Evolutionary conservation across 2,329 filamentous ascomycete genomes (phyloP).

Genomic region (Lithohypha guttulata): DNA sequence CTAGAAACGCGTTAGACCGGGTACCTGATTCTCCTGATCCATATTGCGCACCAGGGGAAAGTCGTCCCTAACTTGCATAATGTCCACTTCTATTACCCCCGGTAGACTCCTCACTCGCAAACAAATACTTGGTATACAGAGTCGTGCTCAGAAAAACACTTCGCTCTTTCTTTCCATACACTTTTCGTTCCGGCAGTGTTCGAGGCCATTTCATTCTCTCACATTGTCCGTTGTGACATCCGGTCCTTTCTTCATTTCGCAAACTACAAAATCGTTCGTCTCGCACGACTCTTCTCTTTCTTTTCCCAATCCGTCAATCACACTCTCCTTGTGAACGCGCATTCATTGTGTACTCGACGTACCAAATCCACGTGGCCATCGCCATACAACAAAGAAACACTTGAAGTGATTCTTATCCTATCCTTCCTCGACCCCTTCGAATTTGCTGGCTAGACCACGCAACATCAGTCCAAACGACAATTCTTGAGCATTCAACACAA

Average conservation of each 20-base stretch:
- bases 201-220: neutral
- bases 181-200: conserved; percentile 6
- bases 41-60: neutral
- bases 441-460: conserved; percentile 7
- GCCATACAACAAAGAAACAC: conserved; percentile 9
- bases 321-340: neutral
- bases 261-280: conserved; percentile 2
- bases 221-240: neutral
- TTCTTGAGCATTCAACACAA: no score
- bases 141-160: conserved; percentile 8
- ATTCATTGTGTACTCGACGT: conserved; percentile 4
- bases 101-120: neutral
- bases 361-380: conserved; percentile 3
- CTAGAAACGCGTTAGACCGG: neutral
- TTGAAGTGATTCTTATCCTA: conserved; percentile 1
- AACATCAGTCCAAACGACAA: neutral
- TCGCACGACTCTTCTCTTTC: neutral
- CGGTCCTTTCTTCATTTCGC: neutral
- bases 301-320: conserved; percentile 7
- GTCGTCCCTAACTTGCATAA: conserved; percentile 4
- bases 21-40: no score
- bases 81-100: neutral
- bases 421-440: neutral
- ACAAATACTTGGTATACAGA: conserved; percentile 1
- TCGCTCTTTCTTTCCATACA: conserved; percentile 1